phyloP scores from a whole-genome alignment of 768 basidiomycete genomes.

The Lentinula raphanica region DNA sequence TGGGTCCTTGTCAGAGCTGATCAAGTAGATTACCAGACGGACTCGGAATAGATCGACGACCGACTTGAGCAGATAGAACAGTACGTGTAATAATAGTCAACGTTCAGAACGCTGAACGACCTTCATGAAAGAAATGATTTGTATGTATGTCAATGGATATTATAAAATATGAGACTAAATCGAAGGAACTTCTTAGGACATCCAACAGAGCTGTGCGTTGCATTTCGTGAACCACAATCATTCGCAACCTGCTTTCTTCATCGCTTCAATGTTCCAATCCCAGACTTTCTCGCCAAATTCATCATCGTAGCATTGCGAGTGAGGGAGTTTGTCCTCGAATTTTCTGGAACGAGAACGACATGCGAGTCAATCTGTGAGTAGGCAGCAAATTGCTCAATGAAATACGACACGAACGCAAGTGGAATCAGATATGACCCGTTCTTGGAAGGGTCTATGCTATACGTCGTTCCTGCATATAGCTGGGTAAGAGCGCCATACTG shows the following conservation, averaged over 20 bases:
- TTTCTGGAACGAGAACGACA: neutral
- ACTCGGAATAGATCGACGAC: too few species aligned
- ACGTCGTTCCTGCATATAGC: neutral
- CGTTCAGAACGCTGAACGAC: too few species aligned
- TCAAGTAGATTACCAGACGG: slow-evolving; percentile 28
- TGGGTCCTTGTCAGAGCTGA: slow-evolving; percentile 24
- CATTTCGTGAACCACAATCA: too few species aligned
- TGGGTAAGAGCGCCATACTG: neutral
- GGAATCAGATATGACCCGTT: neutral
- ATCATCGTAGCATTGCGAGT: neutral
- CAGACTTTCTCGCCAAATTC: neutral
- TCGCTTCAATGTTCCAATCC: neutral
- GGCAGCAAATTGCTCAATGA: neutral
- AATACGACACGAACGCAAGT: neutral
- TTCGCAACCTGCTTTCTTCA: neutral
- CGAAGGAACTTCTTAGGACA: too few species aligned
- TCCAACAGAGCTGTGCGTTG: too few species aligned
- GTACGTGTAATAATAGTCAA: too few species aligned
- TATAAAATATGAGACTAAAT: too few species aligned
- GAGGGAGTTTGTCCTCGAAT: neutral
- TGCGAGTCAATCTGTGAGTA: neutral
- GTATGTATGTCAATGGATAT: too few species aligned
- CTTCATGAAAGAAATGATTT: too few species aligned
- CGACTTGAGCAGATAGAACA: too few species aligned
- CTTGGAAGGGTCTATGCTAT: neutral